Evolutionary conservation across 176 grass and related monocot species (phyloP).

Genomic region (Oryza longistaminata): DNA sequence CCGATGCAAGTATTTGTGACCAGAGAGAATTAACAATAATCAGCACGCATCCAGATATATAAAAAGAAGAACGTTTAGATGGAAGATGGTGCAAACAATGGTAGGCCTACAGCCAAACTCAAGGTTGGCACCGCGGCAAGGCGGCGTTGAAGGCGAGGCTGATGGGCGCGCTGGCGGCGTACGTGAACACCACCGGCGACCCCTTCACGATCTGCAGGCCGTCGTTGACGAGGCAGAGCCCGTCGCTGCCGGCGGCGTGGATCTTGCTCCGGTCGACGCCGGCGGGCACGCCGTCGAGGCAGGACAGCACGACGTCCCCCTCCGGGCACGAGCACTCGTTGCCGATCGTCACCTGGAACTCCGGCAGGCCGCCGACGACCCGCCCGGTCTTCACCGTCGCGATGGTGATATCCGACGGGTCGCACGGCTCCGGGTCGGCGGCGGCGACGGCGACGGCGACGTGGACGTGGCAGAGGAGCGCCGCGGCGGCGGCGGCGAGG

Average conservation of each 20-base stretch:
- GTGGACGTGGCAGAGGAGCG: not conserved
- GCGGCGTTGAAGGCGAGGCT: not conserved
- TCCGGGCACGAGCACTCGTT: constrained; percentile 27
- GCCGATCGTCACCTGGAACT: constrained; percentile 29
- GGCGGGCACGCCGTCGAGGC: not conserved
- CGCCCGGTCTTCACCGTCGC: not conserved
- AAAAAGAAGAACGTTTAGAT: no score
- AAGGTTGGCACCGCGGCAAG: not conserved
- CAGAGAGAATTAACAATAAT: no score
- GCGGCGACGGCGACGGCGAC: not conserved
- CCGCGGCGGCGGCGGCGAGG: not conserved
- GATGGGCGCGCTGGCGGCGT: not conserved
- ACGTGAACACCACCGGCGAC: not conserved
- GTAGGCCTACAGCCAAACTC: no score
- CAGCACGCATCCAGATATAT: no score
- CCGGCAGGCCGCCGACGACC: constrained; percentile 2
- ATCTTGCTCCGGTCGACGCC: constrained; percentile 13
- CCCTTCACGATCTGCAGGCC: not conserved
- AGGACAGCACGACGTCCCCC: constrained; percentile 6
- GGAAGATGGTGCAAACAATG: no score
- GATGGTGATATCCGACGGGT: constrained; percentile 23
- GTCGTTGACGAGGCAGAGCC: constrained; percentile 4
- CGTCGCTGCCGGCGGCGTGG: not conserved
- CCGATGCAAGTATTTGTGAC: no score
- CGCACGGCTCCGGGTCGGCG: not conserved